Evolutionary conservation across 1,284 basidiomycete genomes (phyloP).

Genomic region (Puccinia horiana): DNA sequence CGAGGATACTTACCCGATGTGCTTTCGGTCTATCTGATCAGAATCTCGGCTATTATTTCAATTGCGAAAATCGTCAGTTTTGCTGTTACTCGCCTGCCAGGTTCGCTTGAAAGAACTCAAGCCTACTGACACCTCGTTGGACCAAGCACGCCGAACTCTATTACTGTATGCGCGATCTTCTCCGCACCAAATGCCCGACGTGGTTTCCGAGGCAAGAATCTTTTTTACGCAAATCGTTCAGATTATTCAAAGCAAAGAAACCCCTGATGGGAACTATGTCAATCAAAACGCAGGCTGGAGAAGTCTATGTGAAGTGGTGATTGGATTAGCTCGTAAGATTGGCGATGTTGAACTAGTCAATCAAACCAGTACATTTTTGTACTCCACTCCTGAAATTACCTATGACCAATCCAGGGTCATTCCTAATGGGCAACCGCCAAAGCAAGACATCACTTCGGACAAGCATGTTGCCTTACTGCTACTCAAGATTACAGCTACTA

Average conservation of each 20-base stretch:
- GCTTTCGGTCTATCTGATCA: constrained; percentile 30
- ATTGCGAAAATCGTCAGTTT: constrained; percentile 40
- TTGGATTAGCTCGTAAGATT: constrained; percentile 42
- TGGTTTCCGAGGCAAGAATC: constrained; percentile 28
- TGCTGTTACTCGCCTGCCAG: constrained; percentile 25
- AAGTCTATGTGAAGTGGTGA: constrained; percentile 42
- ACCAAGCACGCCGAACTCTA: constrained; percentile 44
- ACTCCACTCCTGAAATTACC: constrained; percentile 6
- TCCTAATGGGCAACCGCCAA: constrained; percentile 1
- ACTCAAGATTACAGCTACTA: constrained; percentile 19
- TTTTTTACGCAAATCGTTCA: constrained; percentile 41
- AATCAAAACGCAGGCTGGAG: constrained; percentile 33
- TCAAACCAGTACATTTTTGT: constrained; percentile 31
- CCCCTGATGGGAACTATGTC: constrained; percentile 7
- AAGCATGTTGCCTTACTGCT: constrained; percentile 30
- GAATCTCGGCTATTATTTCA: constrained; percentile 38
- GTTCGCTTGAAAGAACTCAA: constrained; percentile 3
- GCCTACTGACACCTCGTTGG: constrained; percentile 27
- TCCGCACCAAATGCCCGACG: constrained; percentile 2
- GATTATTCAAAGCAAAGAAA: constrained; percentile 29
- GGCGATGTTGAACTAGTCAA: constrained; percentile 40
- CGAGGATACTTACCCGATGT: constrained; percentile 6
- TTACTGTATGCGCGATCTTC: constrained; percentile 39
- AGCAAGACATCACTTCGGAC: constrained; percentile 11
- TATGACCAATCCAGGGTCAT: constrained; percentile 6